Percentiles rank a stretch among this genome's conserved stretches.
These are phyloP conservation scores for Syncephalastrum contaminatum DNA, from an alignment of 371 early-diverging fungal genomes.

Conservation along the genomic window DNA sequence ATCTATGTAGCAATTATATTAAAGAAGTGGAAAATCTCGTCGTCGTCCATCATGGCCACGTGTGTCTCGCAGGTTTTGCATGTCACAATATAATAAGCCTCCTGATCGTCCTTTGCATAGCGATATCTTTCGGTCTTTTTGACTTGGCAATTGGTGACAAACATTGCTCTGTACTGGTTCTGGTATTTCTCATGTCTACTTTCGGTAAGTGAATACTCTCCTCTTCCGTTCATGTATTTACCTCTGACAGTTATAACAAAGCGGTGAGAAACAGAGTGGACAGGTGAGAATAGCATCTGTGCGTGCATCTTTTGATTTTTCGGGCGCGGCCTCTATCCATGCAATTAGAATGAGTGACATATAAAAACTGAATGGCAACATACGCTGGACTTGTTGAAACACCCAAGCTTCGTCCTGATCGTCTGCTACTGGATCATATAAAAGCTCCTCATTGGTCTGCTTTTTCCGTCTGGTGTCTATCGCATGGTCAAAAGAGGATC, in stretches of 20 bases:
- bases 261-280: constrained; percentile 63
- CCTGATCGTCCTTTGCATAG: constrained; percentile 26
- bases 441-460: constrained; percentile 48
- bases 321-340: constrained; percentile 14
- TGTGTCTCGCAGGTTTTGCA: constrained; percentile 65
- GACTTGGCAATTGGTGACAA: constrained; percentile 62
- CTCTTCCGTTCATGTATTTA: constrained; percentile 1
- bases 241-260: constrained; percentile 52
- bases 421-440: constrained; percentile 60
- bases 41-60: constrained; percentile 65
- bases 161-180: constrained; percentile 73
- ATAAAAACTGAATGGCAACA: background rate
- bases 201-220: background rate
- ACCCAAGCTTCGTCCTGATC: constrained; percentile 61
- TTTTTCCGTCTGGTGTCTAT: constrained; percentile 19
- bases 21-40: constrained; percentile 74
- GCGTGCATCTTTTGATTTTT: constrained; percentile 15
- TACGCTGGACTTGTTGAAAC: constrained; percentile 51
- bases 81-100: constrained; percentile 55
- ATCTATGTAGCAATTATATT: constrained; percentile 53
- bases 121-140: constrained; percentile 37
- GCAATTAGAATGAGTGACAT: background rate
- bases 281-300: constrained; percentile 70
- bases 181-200: constrained; percentile 58
- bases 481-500: too few species aligned